These are phyloP conservation scores for Aspergillus kassunensis DNA, from an alignment of 495 filamentous ascomycete genomes.

Conservation along the genomic window DNA sequence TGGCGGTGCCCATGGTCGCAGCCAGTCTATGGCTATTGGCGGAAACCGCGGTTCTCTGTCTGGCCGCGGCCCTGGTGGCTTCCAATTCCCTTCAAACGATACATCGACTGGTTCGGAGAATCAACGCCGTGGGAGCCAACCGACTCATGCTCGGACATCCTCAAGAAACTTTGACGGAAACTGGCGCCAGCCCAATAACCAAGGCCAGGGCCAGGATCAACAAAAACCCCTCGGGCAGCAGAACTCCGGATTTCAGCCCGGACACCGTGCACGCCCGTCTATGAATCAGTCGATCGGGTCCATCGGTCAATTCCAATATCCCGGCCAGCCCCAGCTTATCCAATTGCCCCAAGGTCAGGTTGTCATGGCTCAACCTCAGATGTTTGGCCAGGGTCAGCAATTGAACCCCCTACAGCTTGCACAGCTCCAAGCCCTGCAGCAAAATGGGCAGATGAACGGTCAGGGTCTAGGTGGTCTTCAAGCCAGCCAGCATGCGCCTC, in stretches of 20 bases:
- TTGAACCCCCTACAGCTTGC: conserved; percentile 84
- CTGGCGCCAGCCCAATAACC: conserved; percentile 86
- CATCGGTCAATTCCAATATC: conserved; percentile 86
- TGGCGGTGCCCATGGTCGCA: conserved; percentile 55
- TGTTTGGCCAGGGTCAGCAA: conserved; percentile 78
- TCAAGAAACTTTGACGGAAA: conserved; percentile 97
- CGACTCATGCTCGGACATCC: conserved; percentile 67
- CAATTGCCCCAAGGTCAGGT: conserved; percentile 82
- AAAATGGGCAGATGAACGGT: conserved; percentile 73
- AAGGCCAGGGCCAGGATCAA: conserved; percentile 49
- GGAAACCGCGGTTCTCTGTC: conserved; percentile 50
- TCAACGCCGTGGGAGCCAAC: conserved; percentile 63
- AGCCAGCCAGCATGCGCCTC: conserved; percentile 73
- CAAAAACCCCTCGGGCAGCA: conserved; percentile 62
- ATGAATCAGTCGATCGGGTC: conserved; percentile 82
- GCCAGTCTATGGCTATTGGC: conserved; percentile 67
- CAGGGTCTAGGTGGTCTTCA: conserved; percentile 62
- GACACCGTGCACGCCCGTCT: conserved; percentile 80
- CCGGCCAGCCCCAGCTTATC: conserved; percentile 84
- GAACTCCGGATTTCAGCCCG: conserved; percentile 74
- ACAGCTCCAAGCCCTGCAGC: conserved; percentile 87
- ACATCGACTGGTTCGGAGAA: conserved; percentile 59
- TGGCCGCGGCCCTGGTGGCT: conserved; percentile 59
- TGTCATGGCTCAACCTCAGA: conserved; percentile 62
- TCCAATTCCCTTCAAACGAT: conserved; percentile 66